Base-by-base conservation (phyloP, 1,139 yeast genomes). In the Yamadazyma triangularis region DNA sequence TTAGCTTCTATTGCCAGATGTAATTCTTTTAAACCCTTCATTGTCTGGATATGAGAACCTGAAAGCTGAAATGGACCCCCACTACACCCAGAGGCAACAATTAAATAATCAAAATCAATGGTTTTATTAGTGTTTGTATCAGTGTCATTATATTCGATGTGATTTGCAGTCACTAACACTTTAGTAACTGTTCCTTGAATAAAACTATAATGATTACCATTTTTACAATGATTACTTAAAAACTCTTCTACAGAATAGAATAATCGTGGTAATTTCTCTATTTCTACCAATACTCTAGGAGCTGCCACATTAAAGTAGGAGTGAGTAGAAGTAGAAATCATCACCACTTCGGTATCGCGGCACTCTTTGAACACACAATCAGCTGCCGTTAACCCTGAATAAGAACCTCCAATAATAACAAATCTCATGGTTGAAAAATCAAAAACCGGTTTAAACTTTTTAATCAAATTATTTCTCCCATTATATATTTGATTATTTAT, bases 401-500 rank as follows among this genome's bases (percentile, higher is more conserved):
- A 60, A 2, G 65, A 61, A 3, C 59, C 65, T 8, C 69, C 69
- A 13, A 63, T 42, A n/a, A 63, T 53, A 3, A 59, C 54, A n/a
- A 62, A 40, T 18, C 35, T 29, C 27, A 22, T 22, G 8, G 24
- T 12, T 7, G 8, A 8, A 8, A 8, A 8, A 22, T 22, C 12
- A 22, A 22, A 6, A n/a, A 22, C n/a, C 24, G 7, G 24, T 10
- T 18, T 18, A 7, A 10, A 10, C 21, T 8, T 18, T 18, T 7
- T 18, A 8, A 18, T 18, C 21, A 8, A 8, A 8, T 18, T 18
- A 8, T 18, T 18, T 7, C 21, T 18, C 21, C 21, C 21, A 18
- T 8, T 8, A 18, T 18, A 18, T 18, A 18, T n/a, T n/a, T n/a
- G n/a, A n/a, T n/a, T n/a, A n/a, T n/a, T n/a, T n/a, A n/a, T n/a